A percentile compares a stretch with the other conserved stretches of the same genome.
These are phyloP conservation scores for Elsinoe batatas DNA, from an alignment of 2,329 filamentous ascomycete species.

Conservation along the genomic window DNA sequence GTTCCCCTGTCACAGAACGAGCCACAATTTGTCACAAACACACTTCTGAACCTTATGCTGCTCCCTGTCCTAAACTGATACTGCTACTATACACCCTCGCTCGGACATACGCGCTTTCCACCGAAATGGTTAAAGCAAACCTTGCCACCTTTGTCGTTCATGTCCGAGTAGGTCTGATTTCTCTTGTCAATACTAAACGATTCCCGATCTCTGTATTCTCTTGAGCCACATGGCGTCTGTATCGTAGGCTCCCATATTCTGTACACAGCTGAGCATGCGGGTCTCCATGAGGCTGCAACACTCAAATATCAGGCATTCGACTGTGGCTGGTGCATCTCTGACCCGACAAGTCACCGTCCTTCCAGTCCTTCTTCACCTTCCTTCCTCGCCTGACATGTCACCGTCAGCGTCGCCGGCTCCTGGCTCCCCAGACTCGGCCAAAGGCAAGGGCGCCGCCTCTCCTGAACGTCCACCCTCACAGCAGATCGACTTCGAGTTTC, in stretches of 20 bases:
- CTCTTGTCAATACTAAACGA: not conserved
- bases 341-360: not conserved
- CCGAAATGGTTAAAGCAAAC: conserved; percentile 8
- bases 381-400: conserved; percentile 7
- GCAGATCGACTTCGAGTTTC: conserved; percentile 11
- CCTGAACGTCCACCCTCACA: conserved; percentile 9
- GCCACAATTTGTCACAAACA: conserved; percentile 6
- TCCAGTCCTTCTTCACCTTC: not conserved
- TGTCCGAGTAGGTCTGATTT: conserved; percentile 5
- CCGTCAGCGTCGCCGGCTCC: not conserved
- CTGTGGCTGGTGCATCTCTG: conserved; percentile 4
- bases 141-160: conserved; percentile 7
- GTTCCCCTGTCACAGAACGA: not conserved
- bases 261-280: not conserved
- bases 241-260: not conserved
- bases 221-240: not conserved
- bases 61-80: not conserved
- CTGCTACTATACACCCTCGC: not conserved
- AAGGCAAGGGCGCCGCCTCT: not conserved
- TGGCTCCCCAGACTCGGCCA: conserved; percentile 9
- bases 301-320: conserved; percentile 7
- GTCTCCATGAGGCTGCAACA: conserved; percentile 7
- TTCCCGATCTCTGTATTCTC: not conserved
- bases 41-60: conserved; percentile 5
- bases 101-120: conserved; percentile 6